Evolutionary conservation across 768 basidiomycete genomes (phyloP).

Genomic region (Boletellus emodensis): DNA sequence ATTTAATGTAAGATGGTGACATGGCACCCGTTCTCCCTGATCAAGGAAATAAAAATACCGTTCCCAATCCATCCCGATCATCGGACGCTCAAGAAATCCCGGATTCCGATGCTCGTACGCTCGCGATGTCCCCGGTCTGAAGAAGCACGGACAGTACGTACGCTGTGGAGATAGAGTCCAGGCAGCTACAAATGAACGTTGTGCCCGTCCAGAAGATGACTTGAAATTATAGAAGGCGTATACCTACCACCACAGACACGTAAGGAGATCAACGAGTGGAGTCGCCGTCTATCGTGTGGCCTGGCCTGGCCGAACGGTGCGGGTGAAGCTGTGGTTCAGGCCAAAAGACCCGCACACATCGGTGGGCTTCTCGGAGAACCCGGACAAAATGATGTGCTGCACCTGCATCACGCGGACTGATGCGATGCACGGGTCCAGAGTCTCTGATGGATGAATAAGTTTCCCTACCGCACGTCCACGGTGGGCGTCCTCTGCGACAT

Average conservation of each 20-base stretch:
- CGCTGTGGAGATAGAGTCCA: constrained; percentile 15
- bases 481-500: not conserved
- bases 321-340: not conserved
- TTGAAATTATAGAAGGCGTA: constrained; percentile 4
- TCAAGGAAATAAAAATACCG: constrained; percentile 13
- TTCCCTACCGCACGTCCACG: not conserved
- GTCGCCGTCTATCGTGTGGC: constrained; percentile 2
- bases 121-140: constrained; percentile 7
- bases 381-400: constrained; percentile 3
- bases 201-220: constrained; percentile 1
- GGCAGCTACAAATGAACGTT: constrained; percentile 7
- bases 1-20: constrained; percentile 21
- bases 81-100: too few relatives aligned
- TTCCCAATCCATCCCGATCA: constrained; percentile 10
- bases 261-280: constrained; percentile 9
- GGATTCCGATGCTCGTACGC: constrained; percentile 19
- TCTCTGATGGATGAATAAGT: not conserved
- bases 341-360: constrained; percentile 6
- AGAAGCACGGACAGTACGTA: constrained; percentile 16
- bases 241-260: constrained; percentile 13
- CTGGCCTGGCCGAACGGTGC: not conserved
- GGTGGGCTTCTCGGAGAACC: constrained; percentile 4
- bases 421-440: not conserved
- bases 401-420: not conserved
- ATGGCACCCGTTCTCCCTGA: constrained; percentile 6